Conservation (phyloP, 139 green algal species). For the Tetradesmus obliquus region DNA sequence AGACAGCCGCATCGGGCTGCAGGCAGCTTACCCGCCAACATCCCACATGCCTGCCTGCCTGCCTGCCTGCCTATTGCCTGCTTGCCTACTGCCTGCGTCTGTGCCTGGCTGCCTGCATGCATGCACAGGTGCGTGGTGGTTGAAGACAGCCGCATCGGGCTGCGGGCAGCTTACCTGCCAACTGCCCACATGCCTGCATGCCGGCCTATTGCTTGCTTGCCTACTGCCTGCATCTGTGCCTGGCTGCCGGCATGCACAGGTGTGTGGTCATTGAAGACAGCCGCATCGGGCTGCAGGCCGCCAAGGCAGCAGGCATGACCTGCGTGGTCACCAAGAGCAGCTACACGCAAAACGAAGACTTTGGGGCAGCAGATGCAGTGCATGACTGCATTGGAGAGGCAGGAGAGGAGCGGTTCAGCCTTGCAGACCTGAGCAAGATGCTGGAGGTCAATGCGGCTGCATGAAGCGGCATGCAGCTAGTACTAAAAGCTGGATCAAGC, state of each 20-base stretch:
- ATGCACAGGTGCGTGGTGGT: constrained; percentile 65
- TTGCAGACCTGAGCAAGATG: constrained; percentile 67
- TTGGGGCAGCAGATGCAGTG: constrained; percentile 72
- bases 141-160: constrained; percentile 82
- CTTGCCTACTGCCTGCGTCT: no score
- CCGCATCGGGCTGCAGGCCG: constrained; percentile 90
- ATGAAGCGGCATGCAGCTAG: neutral
- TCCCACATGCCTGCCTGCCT: neutral
- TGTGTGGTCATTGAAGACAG: constrained; percentile 97
- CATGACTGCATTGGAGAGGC: constrained; percentile 89
- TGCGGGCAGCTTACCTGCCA: neutral
- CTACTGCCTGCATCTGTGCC: neutral
- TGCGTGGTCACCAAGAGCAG: constrained; percentile 87
- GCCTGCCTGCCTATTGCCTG: neutral
- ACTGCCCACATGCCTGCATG: no score
- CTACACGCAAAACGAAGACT: constrained; percentile 79
- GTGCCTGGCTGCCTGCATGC: neutral
- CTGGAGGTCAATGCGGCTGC: neutral
- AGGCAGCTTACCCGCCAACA: neutral
- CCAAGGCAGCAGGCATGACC: constrained; percentile 95
- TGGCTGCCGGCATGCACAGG: constrained; percentile 34
- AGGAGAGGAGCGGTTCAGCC: constrained; percentile 79
- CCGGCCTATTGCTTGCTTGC: no score
- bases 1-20: constrained; percentile 68
- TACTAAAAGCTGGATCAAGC: no score